These are phyloP conservation scores for Hymenoscyphus occultus DNA, from an alignment of 2,329 filamentous ascomycete genomes.

Conservation along the genomic window DNA sequence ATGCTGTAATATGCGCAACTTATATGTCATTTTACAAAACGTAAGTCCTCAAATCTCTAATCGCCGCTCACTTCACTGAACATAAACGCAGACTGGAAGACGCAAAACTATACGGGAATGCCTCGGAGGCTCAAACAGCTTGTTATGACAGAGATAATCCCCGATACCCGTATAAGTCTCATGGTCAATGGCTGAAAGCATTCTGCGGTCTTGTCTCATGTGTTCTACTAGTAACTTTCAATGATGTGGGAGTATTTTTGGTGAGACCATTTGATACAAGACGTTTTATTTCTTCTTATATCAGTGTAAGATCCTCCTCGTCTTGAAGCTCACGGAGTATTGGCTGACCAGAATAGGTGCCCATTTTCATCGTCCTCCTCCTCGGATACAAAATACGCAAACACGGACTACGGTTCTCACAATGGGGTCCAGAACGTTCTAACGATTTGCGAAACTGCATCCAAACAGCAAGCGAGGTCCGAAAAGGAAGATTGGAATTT, in stretches of 20 bases:
- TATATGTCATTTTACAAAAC: constrained; percentile 41
- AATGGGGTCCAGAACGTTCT: constrained; percentile 40
- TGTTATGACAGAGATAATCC: constrained; percentile 39
- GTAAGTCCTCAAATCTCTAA: constrained; percentile 26
- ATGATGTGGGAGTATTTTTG: constrained; percentile 38
- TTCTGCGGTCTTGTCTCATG: constrained; percentile 38
- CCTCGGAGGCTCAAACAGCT: constrained; percentile 39
- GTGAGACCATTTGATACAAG: constrained; percentile 38
- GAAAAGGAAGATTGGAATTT: constrained; percentile 40
- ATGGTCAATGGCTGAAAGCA: constrained; percentile 41
- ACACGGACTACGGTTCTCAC: constrained; percentile 36
- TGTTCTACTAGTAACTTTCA: constrained; percentile 38
- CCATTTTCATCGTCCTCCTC: constrained; percentile 39
- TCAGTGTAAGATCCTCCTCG: constrained; percentile 36
- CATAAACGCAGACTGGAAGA: constrained; percentile 37
- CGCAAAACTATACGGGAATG: constrained; percentile 40
- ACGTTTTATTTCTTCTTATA: constrained; percentile 41
- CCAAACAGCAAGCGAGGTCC: constrained; percentile 36
- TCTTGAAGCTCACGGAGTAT: not conserved
- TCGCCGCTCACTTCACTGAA: not conserved
- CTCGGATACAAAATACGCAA: constrained; percentile 41
- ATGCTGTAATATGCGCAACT: constrained; percentile 41
- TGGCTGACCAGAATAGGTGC: constrained; percentile 31
- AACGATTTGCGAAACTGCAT: constrained; percentile 40
- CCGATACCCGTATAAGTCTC: constrained; percentile 41